Base-by-base conservation (phyloP, 768 basidiomycete genomes). In the Termitomyces eurrhizus region DNA sequence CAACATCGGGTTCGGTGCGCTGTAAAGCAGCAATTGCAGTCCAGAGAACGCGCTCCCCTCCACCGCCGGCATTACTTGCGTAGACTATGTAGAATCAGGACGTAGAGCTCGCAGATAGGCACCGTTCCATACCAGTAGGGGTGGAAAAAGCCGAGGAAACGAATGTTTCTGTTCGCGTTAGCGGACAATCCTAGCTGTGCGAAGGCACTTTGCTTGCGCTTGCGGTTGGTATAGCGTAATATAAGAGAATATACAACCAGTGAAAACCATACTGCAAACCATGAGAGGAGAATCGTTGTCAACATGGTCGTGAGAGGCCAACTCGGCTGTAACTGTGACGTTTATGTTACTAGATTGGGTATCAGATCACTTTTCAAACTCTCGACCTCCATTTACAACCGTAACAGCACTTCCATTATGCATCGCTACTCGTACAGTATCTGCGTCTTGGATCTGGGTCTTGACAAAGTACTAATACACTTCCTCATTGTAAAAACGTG, bases 31-130 rank as follows among this genome's bases (percentile, higher is more conserved):
- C 53, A n/a, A 54, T 32, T 1, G 53, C 53, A 26, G 53, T 54
- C 53, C 53, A 54, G 29, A 54, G 75, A 1, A 99, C 97, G 1
- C 95, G 85, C 73, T 98, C 96, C 1, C 97, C 96, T 32, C 96
- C 97, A 12, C 96, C 96, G 0, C 96, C 95, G 41, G 95, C 95
- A 80, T 98, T 97, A 69, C 96, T 83, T 63, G 24, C 36, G 24
- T 53, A 58, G 67, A 63, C 60, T 89, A 53, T 64, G 71, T 72
- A 70, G 68, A 73, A 75, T 78, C 70, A 80, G 73, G 65, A 59
- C 33, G 14, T 41, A 62, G 56, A 44, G 58, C 26, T 36, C 57
- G 24, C 53, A 61, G 41, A 41, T 45, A 50, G 18, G 57, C 35
- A 37, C 21, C 42, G 16, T 9, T 14, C 68, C 85, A 75, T 67